Base-by-base conservation (phyloP, 1,284 basidiomycete species). In the Apiotrichum veenhuisii region DNA sequence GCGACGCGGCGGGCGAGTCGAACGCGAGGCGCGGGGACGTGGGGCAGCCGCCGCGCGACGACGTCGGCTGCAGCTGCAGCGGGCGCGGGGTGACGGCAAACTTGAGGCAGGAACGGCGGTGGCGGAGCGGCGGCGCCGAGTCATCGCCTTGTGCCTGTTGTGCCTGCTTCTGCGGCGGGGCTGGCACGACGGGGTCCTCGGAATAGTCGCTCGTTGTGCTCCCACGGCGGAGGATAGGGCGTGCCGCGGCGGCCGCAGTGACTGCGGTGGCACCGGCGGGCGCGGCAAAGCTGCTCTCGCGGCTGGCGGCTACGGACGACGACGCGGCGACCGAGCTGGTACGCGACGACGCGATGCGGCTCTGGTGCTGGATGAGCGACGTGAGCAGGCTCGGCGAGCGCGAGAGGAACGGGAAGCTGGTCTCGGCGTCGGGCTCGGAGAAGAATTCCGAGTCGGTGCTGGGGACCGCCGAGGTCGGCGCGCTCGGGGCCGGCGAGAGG, bases 31-130 rank as follows among this genome's bases (percentile, higher is more conserved):
- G 40, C 1, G 43, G 38, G 3, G 46, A 58, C 15, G 46, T 25
- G 23, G 42, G 20, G 11, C 55, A 42, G 8, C 43, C 33, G 14
- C 25, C 38, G 11, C 27, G 25, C n/a, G 34, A 15, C 4, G 1
- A n/a, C n/a, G n/a, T n/a, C n/a, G n/a, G 40, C 48, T 27, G 57
- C 0, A 57, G 54, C 52, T 58, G 61, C 14, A 57, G 61, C 14
- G 61, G 61, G 15, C 57, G 52, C 7, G 61, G 61, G 5, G 58
- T 58, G 26, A 63, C 62, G 10, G 62, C 62, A 42, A 63, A 63
- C 51, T 59, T 63, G 50, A 63, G 56, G 41, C 62, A 60, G 17
- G 62, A 60, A 17, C 58, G 58, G 9, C 58, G 58, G 33, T 49
- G 52, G 8, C 36, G 42, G 37, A 41, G 34, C 10, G 26, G 7